phyloP scores from a whole-genome alignment of 1,284 basidiomycete genomes.

The Cryptococcus sp. region DNA sequence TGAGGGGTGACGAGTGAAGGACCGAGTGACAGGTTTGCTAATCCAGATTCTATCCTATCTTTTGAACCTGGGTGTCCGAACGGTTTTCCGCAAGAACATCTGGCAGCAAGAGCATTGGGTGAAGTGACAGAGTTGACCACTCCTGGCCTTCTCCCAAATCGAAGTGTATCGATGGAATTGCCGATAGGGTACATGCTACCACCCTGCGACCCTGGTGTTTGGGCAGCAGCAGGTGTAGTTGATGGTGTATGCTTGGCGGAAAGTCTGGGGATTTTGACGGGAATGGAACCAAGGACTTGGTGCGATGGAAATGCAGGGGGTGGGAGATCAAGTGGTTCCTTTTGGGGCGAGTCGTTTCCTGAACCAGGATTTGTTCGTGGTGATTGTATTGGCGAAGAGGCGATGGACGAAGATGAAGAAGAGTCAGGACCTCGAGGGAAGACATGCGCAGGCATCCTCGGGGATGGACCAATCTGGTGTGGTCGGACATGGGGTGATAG shows the following conservation, averaged over 20 bases:
- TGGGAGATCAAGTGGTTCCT: conserved; percentile 39
- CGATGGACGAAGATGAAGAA: conserved; percentile 31
- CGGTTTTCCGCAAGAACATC: conserved; percentile 41
- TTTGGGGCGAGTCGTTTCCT: conserved; percentile 35
- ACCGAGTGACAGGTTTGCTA: conserved; percentile 32
- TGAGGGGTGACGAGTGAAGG: conserved; percentile 16
- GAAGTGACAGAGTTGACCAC: conserved; percentile 41
- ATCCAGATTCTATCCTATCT: conserved; percentile 26
- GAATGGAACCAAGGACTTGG: conserved; percentile 23
- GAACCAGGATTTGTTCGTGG: conserved; percentile 34
- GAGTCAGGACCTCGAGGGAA: conserved; percentile 17
- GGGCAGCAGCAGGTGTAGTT: conserved; percentile 9
- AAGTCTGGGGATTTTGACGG: conserved; percentile 37
- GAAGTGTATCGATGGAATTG: conserved; percentile 40
- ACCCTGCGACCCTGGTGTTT: conserved; percentile 16
- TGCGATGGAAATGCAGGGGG: conserved; percentile 39
- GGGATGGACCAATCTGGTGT: conserved; percentile 30
- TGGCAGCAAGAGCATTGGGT: conserved; percentile 38
- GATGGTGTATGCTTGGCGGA: conserved; percentile 6
- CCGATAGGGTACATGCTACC: conserved; percentile 22
- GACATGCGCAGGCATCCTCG: conserved; percentile 19
- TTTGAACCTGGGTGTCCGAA: conserved; percentile 32
- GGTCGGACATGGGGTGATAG: conserved; percentile 36
- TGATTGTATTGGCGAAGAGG: conserved; percentile 42
- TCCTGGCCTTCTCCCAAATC: conserved; percentile 41